Evolutionary conservation across 371 early-diverging fungal genomes (phyloP), one percentile per base, ranked within the genome.

Genomic region (Catenaria anguillulae): DNA sequence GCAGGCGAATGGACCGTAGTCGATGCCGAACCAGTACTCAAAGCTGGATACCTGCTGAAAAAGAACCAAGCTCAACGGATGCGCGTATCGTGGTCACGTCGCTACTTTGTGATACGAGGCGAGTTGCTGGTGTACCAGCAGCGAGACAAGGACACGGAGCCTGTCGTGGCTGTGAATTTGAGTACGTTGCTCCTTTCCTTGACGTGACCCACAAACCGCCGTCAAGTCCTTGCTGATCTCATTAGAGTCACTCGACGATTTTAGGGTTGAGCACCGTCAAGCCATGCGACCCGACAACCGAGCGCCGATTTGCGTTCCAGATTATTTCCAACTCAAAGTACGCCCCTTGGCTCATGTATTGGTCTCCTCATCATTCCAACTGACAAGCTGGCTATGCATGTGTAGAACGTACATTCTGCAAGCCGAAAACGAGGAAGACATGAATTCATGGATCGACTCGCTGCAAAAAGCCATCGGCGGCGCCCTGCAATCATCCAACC

Each of bases 271-370:
- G 17, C 62, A 85, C 84, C 69, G 87, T 93, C 33, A 87, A 85
- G 66, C 74, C 73, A 0, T 70, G 77, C 0, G 80, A 80, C 36
- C 66, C 70, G 26, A 24, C n/a, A 2, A 75, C 78, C 24, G 92
- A 91, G 67, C 77, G 92, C 31, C 78, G 89, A 15, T 86, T 84
- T 63, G 82, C 86, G 60, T 92, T 93, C 75, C 89, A 90, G 62
- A 71, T 93, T 29, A 85, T 92, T 33, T 85, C 89, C 0, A 89
- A 92, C 4, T 78, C 75, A 64, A 77, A 77, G 86, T 84, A 78
- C 64, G 69, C 34, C 2, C 35, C n/a, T n/a, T n/a, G n/a, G n/a
- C n/a, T n/a, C n/a, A n/a, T n/a, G n/a, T n/a, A n/a, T n/a, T n/a
- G n/a, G n/a, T n/a, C n/a, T 0, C 21, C 60, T 15, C 29, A 13